phyloP scores from a whole-genome alignment of 306 rosid species.

The Ziziphus jujuba region DNA sequence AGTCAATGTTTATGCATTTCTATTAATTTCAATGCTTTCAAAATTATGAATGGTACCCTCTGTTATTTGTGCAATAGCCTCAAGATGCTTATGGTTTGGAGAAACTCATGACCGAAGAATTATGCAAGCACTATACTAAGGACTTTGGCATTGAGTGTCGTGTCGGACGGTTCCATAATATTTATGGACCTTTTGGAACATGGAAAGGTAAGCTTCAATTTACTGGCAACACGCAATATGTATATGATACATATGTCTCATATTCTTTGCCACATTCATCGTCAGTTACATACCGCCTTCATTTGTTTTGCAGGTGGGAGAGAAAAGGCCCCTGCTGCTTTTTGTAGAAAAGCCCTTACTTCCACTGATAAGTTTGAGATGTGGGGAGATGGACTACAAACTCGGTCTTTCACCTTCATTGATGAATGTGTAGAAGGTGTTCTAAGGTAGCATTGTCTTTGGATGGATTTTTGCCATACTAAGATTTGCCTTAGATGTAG shows the following conservation, averaged over 20 bases:
- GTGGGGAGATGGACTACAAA: constrained; percentile 99
- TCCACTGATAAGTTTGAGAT: constrained; percentile 86
- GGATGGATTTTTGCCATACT: too few relatives aligned
- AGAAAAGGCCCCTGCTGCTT: constrained; percentile 99
- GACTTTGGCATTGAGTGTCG: constrained; percentile 93
- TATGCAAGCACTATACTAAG: constrained; percentile 87
- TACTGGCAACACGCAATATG: not conserved
- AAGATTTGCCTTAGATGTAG: too few relatives aligned
- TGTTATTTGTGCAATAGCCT: constrained; percentile 43
- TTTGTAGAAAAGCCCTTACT: constrained; percentile 79
- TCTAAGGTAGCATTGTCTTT: constrained; percentile 52
- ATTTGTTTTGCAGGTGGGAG: constrained; percentile 67
- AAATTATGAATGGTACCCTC: too few relatives aligned
- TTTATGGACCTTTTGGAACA: constrained; percentile 91
- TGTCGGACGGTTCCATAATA: constrained; percentile 89
- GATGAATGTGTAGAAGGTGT: constrained; percentile 99
- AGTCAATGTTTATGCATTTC: constrained; percentile 2
- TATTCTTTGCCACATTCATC: not conserved
- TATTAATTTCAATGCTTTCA: not conserved
- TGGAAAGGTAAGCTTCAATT: constrained; percentile 70
- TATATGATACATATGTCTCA: not conserved
- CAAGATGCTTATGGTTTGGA: constrained; percentile 98
- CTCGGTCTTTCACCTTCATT: constrained; percentile 94
- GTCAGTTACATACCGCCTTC: constrained; percentile 1
- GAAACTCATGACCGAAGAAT: constrained; percentile 94